These are phyloP conservation scores for Amanita rimosa DNA, from an alignment of 768 basidiomycete genomes.

Conservation along the genomic window DNA sequence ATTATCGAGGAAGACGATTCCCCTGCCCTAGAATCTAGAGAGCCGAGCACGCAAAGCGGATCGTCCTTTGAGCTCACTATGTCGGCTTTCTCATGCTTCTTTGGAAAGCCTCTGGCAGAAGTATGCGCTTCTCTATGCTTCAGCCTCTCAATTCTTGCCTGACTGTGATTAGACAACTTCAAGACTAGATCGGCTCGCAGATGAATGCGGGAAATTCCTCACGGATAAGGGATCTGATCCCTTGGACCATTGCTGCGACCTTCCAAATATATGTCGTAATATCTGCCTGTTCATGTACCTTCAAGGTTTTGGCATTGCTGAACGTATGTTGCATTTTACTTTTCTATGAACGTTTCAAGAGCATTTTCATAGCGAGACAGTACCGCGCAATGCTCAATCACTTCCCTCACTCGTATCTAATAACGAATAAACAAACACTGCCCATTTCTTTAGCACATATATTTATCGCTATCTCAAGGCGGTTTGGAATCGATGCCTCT, in stretches of 20 bases:
- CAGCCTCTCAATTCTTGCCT: neutral
- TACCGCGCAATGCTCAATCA: slow-evolving; percentile 38
- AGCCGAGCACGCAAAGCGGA: neutral
- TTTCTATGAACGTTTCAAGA: slow-evolving; percentile 1
- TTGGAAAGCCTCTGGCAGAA: slow-evolving; percentile 29
- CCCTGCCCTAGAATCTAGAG: neutral
- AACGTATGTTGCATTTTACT: slow-evolving; percentile 20
- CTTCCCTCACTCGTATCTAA: slow-evolving; percentile 50
- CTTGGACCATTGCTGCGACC: slow-evolving; percentile 18
- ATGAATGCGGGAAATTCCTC: slow-evolving; percentile 29
- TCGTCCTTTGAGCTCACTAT: slow-evolving; percentile 33
- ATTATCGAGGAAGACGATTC: neutral
- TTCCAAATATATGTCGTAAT: slow-evolving; percentile 23
- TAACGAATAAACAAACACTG: slow-evolving; percentile 34
- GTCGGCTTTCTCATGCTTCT: slow-evolving; percentile 41
- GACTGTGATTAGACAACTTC: slow-evolving; percentile 23
- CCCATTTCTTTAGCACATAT: slow-evolving; percentile 52
- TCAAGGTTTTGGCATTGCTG: slow-evolving; percentile 34
- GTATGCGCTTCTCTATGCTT: slow-evolving; percentile 17
- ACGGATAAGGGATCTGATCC: slow-evolving; percentile 16
- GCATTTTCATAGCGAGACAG: slow-evolving; percentile 16
- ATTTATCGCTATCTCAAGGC: slow-evolving; percentile 41
- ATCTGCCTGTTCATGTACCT: slow-evolving; percentile 41
- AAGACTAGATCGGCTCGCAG: slow-evolving; percentile 27
- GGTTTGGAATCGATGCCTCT: slow-evolving; percentile 37